These are phyloP conservation scores for Durusdinium trenchii DNA, from an alignment of 73 alveolate species.

Conservation along the genomic window DNA sequence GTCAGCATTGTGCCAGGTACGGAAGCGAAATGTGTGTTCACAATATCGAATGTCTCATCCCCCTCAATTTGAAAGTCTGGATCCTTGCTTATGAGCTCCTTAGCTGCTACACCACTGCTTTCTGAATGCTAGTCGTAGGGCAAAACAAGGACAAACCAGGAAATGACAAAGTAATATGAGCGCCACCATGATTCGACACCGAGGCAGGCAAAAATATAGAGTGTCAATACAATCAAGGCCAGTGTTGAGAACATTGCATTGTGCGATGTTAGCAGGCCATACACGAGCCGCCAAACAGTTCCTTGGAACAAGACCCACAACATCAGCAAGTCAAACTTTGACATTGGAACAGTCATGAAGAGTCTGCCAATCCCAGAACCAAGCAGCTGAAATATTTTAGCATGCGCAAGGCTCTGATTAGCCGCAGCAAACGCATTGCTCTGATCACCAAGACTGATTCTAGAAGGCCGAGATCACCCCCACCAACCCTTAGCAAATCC, in stretches of 20 bases:
- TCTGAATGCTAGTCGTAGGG: not conserved
- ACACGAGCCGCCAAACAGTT: constrained; percentile 78
- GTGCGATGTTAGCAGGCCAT: constrained; percentile 80
- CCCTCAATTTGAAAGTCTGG: not conserved
- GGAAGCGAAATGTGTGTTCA: not conserved
- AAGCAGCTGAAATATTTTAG: constrained; percentile 50
- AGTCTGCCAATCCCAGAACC: not conserved
- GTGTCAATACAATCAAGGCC: constrained; percentile 50
- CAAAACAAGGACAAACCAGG: not conserved
- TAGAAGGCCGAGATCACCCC: constrained; percentile 61
- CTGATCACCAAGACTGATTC: constrained; percentile 67
- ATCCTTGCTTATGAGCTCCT: constrained; percentile 62
- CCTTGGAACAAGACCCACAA: not conserved
- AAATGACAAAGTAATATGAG: not conserved
- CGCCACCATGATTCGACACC: constrained; percentile 46
- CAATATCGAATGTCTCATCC: not conserved
- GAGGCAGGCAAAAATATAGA: constrained; percentile 58
- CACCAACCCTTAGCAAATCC: not conserved
- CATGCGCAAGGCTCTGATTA: constrained; percentile 73
- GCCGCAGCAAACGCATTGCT: constrained; percentile 80
- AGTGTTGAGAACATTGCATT: constrained; percentile 74
- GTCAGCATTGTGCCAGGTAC: constrained; percentile 69
- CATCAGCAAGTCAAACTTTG: not conserved
- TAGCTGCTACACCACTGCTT: not conserved
- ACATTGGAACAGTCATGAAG: not conserved